Base-by-base conservation (phyloP, 2,329 filamentous ascomycete species). In the Clathrospora elynae region DNA sequence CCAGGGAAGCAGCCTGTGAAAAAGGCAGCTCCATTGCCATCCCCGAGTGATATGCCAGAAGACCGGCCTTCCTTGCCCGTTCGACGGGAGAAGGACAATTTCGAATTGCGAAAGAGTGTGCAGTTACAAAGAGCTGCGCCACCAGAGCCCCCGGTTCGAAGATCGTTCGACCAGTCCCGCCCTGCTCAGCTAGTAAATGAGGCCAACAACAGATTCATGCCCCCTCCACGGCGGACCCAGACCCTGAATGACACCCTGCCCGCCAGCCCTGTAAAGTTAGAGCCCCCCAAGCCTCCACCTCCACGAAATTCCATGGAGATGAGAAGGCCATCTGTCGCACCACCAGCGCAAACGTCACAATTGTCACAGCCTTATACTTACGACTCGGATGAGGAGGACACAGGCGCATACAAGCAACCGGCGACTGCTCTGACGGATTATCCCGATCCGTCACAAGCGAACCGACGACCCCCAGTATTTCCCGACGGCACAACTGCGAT, bases 401-500 rank as follows among this genome's bases (percentile, higher is more conserved):
- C 66, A 6, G 45, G 64, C 5, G 47, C 40, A 13, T 54, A 66
- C 0, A 78, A 78, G 20, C 79, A 82, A 26, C 66, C 78, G 1
- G 67, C 77, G 10, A 76, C 82, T 75, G 35, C 74, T 74, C 44
- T 71, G 13, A 81, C 79, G 6, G 81, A 88, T 35, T 96, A 88
- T 65, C 93, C 93, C 0, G 91, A 99, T 70, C 78, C 87, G 1
- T 88, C 90, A 1, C 85, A 86, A 53, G 83, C 89, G 2, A 99
- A 96, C 64, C 83, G 93, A 35, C 82, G 90, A 34, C 87, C 89
- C 11, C 93, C 93, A 0, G 80, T 80, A 36, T 83, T 88, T 56
- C 86, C 84, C 57, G 79, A 84, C 28, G 86, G 87, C 0, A 80
- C 81, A n/a, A 79, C 79, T 36, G 87, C 92, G 51, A 91, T 99